A percentile compares a stretch with the other conserved stretches of the same genome.
Conservation (phyloP, 257 asterid genomes). For the Asclepias syriaca region DNA sequence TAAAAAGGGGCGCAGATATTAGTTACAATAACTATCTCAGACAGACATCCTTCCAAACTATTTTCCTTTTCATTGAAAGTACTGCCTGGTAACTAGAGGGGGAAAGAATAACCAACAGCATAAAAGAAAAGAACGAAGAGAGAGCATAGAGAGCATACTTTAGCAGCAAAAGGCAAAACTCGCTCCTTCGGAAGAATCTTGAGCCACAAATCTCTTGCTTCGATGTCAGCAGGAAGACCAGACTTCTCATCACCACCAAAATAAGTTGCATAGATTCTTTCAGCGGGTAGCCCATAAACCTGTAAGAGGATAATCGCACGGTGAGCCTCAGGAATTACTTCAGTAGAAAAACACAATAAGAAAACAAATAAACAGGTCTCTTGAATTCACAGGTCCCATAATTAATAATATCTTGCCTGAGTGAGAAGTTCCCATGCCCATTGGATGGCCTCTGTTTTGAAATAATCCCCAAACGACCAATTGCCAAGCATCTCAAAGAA, state of each 20-base stretch:
- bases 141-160: constrained; percentile 49
- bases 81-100: neutral
- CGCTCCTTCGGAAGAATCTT: constrained; percentile 64
- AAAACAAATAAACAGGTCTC: neutral
- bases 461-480: constrained; percentile 96
- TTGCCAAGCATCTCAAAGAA: constrained; percentile 99
- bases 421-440: constrained; percentile 99
- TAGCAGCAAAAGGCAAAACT: constrained; percentile 88
- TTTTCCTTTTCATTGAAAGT: neutral
- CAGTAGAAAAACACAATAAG: neutral
- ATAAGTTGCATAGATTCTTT: constrained; percentile 84
- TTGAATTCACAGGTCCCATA: neutral
- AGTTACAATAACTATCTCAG: neutral
- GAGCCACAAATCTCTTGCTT: constrained; percentile 88
- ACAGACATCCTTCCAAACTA: neutral
- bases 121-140: neutral
- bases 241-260: constrained; percentile 90
- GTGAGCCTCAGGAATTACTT: neutral
- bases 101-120: neutral
- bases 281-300: constrained; percentile 67
- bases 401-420: constrained; percentile 28
- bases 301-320: constrained; percentile 12
- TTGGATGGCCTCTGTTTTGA: constrained; percentile 75
- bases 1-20: neutral
- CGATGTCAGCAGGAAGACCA: constrained; percentile 86